Evolutionary conservation across 192 early-diverging fungal genomes (phyloP).

Genomic region (Backusella sp.): DNA sequence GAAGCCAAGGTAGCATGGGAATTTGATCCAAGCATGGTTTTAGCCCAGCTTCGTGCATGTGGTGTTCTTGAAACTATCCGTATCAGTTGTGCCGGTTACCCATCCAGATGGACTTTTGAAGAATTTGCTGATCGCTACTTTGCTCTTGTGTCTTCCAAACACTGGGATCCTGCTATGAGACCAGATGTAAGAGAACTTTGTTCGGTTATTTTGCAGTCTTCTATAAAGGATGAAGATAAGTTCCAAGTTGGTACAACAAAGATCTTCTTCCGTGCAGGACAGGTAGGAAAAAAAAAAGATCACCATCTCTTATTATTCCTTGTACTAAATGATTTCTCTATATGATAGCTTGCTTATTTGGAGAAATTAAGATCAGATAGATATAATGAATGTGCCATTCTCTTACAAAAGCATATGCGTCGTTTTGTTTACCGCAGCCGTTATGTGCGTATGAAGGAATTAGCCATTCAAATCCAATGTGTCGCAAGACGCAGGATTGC

Average conservation of each 20-base stretch:
- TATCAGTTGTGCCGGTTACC: conserved; percentile 98
- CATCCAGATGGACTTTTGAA: conserved; percentile 80
- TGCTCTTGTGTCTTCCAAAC: conserved; percentile 53
- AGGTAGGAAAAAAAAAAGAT: conserved; percentile 43
- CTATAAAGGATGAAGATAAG: conserved; percentile 80
- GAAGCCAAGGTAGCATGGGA: conserved; percentile 88
- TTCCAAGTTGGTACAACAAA: conserved; percentile 95
- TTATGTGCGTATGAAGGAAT: conserved; percentile 54
- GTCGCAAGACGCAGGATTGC: conserved; percentile 62
- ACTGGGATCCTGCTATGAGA: conserved; percentile 43
- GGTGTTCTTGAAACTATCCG: conserved; percentile 99
- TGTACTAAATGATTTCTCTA: neutral
- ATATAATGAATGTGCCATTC: conserved; percentile 73
- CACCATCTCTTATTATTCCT: neutral
- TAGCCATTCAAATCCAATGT: conserved; percentile 70
- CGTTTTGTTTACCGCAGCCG: conserved; percentile 61
- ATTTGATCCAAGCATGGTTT: conserved; percentile 94
- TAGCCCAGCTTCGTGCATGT: conserved; percentile 93
- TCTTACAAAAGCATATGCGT: conserved; percentile 89
- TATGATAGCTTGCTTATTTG: conserved; percentile 60
- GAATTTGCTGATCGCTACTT: conserved; percentile 91
- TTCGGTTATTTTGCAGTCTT: conserved; percentile 55
- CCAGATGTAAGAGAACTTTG: conserved; percentile 60
- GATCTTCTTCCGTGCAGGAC: conserved; percentile 98
- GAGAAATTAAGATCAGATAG: conserved; percentile 90